phyloP scores from a whole-genome alignment of 2,329 filamentous ascomycete species.

The Juglanconis oblonga region DNA sequence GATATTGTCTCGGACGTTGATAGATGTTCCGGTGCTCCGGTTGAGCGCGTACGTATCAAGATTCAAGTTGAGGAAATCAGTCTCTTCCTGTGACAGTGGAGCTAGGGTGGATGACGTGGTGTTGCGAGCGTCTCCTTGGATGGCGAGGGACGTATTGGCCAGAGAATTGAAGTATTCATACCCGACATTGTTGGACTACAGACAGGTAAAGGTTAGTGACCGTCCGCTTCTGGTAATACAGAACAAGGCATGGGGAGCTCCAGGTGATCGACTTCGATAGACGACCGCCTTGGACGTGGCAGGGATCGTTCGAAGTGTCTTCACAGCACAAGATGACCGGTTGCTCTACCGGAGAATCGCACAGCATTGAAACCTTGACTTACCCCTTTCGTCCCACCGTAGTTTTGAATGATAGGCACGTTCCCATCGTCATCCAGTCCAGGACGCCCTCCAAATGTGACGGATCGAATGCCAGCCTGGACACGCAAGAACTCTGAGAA shows the following conservation, averaged over 20 bases:
- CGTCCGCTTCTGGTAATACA: not conserved
- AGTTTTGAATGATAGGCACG: constrained; percentile 41
- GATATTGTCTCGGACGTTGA: constrained; percentile 41
- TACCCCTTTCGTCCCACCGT: constrained; percentile 49
- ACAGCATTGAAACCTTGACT: not conserved
- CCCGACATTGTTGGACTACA: constrained; percentile 22
- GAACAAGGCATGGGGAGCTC: not conserved
- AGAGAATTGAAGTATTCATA: constrained; percentile 29
- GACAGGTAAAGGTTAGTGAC: constrained; percentile 22
- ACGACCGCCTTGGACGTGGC: not conserved
- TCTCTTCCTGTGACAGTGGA: not conserved
- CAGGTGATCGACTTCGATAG: not conserved
- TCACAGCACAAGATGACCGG: not conserved
- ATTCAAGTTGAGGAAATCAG: constrained; percentile 19
- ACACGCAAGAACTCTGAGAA: constrained; percentile 52
- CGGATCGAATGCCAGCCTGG: constrained; percentile 48
- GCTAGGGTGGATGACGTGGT: not conserved
- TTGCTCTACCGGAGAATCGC: no score
- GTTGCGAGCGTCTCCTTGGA: not conserved
- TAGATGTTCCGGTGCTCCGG: constrained; percentile 24
- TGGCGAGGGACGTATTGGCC: constrained; percentile 13
- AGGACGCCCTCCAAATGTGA: constrained; percentile 48
- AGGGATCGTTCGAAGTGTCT: not conserved
- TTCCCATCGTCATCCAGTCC: not conserved
- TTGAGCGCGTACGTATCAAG: constrained; percentile 27